A percentile compares a stretch with the other conserved stretches of the same genome.
Conservation (phyloP, 2,329 filamentous ascomycete genomes). For the Penicillium olsonii region DNA sequence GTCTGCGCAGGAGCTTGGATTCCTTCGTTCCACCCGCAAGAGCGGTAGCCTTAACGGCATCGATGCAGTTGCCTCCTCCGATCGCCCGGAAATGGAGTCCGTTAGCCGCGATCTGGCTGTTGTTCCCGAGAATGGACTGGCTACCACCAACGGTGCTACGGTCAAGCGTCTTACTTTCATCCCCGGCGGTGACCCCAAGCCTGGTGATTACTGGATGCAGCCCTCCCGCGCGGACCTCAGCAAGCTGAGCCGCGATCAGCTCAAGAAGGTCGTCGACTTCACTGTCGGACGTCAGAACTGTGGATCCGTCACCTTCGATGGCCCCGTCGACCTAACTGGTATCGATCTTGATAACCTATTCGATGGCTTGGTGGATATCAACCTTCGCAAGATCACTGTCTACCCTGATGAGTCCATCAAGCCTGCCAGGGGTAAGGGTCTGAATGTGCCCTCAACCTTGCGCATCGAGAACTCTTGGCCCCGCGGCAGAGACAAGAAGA, state of each 20-base stretch:
- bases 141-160: conserved; percentile 38
- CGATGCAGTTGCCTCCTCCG: conserved; percentile 24
- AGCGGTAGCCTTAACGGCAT: conserved; percentile 49
- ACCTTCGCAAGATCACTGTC: conserved; percentile 79
- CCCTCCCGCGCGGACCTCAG: conserved; percentile 74
- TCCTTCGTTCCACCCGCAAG: conserved; percentile 57
- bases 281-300: conserved; percentile 79
- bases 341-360: conserved; percentile 80
- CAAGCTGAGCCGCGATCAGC: conserved; percentile 77
- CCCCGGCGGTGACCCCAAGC: conserved; percentile 52
- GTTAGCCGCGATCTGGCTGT: conserved; percentile 73
- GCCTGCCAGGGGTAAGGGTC: conserved; percentile 78
- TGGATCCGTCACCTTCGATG: conserved; percentile 78
- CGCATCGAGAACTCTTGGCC: conserved; percentile 93
- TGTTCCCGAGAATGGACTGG: conserved; percentile 64
- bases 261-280: conserved; percentile 72
- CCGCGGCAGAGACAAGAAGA: conserved; percentile 63
- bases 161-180: conserved; percentile 32
- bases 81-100: conserved; percentile 67
- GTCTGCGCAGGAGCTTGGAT: conserved; percentile 61
- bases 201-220: conserved; percentile 84
- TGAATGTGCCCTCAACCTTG: conserved; percentile 89
- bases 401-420: conserved; percentile 77
- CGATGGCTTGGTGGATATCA: conserved; percentile 73
- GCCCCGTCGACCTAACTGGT: conserved; percentile 77